Conservation (phyloP, 177 flowering plant genomes). For the Tripterygium wilfordii region DNA sequence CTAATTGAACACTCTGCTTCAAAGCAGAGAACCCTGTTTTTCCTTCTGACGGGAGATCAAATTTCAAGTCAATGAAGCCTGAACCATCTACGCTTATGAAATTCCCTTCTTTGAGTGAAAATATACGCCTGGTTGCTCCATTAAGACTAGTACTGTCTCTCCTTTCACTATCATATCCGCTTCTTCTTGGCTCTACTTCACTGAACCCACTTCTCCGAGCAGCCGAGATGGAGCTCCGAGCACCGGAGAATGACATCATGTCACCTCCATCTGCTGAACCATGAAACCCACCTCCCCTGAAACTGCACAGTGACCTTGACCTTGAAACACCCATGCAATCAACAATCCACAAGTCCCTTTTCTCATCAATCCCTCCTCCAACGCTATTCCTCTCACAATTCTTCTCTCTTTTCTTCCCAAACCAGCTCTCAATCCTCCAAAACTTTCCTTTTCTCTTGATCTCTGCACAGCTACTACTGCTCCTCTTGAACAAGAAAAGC, state of each 20-base stretch:
- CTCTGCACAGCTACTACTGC: slow-evolving; percentile 49
- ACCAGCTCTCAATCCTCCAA: slow-evolving; percentile 55
- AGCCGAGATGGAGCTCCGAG: slow-evolving; percentile 35
- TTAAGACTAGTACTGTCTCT: slow-evolving; percentile 5
- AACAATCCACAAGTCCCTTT: slow-evolving; percentile 40
- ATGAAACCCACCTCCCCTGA: slow-evolving; percentile 32
- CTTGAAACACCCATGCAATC: slow-evolving; percentile 48
- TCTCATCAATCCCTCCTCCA: slow-evolving; percentile 25
- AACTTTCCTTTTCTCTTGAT: slow-evolving; percentile 45
- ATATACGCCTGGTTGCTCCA: slow-evolving; percentile 21
- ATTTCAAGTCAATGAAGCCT: slow-evolving; percentile 64
- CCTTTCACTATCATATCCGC: slow-evolving; percentile 22
- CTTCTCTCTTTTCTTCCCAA: slow-evolving; percentile 43
- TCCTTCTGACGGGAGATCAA: slow-evolving; percentile 29
- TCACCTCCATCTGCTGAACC: slow-evolving; percentile 43
- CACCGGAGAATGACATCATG: slow-evolving; percentile 37
- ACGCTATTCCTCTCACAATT: slow-evolving; percentile 12
- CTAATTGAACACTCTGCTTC: slow-evolving; percentile 14
- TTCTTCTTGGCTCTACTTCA: slow-evolving; percentile 27
- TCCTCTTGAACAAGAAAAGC: slow-evolving; percentile 42
- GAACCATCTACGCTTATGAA: slow-evolving; percentile 37
- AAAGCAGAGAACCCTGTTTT: slow-evolving; percentile 17
- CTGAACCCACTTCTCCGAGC: slow-evolving; percentile 25
- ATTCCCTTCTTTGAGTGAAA: slow-evolving; percentile 31
- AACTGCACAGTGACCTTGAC: slow-evolving; percentile 58